Evolutionary conservation across 257 asterid species (phyloP), one percentile per base, ranked within the genome.

Genomic region (Marsdenia floribunda): DNA sequence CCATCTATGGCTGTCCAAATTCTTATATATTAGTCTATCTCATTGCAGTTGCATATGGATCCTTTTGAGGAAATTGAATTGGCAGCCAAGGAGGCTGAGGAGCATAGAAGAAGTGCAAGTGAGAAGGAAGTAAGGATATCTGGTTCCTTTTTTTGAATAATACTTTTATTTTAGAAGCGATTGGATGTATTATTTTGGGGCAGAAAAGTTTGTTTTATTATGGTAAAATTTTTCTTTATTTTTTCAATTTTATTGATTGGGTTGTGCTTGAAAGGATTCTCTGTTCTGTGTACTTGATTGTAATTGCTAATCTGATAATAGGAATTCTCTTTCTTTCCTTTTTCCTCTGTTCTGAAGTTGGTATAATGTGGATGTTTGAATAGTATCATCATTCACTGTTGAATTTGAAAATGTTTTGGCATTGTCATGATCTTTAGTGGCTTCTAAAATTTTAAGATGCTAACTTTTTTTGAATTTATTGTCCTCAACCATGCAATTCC

Each of bases 81-180:
- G 91, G 90, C 82, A 22, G 89, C 73, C 71, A 95, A 85, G 82
- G 88, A 80, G 81, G 97, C 98, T 15, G 99, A 95, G 83, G 92
- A 92, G 79, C 99, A 95, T 73, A 86, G 99, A 84, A 93, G 99
- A 86, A 95, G 96, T 81, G 97, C 99, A 68, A 87, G 83, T 8
- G 99, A 95, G 83, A 89, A 88, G 78, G 98, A 95, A 79, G 99
- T 95, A 88, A 88, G 95, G 71, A 77, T 81, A 19, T 9, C 77
- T 29, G 24, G 35, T 42, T 61, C 16, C 52, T 49, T 9, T 49
- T 16, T 22, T n/a, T 5, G 46, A 29, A 68, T 76, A 8, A 69
- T 22, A 6, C 33, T 68, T 2, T 53, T 49, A 26, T 15, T 53
- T 53, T 18, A 24, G 5, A 3, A 18, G 52, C 1, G 60, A 1